Evolutionary conservation across 2,329 filamentous ascomycete genomes (phyloP).

Genomic region (Colletotrichum musicola): DNA sequence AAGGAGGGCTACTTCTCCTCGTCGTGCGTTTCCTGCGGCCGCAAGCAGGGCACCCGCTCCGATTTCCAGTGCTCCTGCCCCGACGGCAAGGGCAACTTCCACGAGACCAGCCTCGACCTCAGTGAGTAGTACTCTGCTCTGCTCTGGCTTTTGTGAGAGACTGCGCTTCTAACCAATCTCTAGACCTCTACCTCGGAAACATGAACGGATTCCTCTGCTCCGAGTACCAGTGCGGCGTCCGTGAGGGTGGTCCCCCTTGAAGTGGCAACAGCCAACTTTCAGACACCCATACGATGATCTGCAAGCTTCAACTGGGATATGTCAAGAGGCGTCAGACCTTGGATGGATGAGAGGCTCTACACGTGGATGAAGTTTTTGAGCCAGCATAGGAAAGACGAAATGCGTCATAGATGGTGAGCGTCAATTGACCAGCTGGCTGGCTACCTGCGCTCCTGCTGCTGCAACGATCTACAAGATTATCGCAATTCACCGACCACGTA

Average conservation of each 20-base stretch:
- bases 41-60: background rate
- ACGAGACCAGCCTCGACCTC: constrained; percentile 11
- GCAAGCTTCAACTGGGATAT: no score
- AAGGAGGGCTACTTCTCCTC: constrained; percentile 13
- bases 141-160: no score
- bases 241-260: background rate
- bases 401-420: background rate
- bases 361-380: background rate
- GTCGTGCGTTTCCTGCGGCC: constrained; percentile 13
- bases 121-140: background rate
- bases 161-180: background rate
- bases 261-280: no score
- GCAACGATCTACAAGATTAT: no score
- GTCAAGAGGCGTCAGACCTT: no score
- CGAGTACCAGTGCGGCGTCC: constrained; percentile 14
- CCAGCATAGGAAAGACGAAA: background rate
- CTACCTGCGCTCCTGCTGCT: background rate
- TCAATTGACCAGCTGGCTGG: background rate
- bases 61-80: constrained; percentile 22
- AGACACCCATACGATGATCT: no score
- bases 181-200: constrained; percentile 21
- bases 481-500: no score
- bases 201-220: constrained; percentile 19
- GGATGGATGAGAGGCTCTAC: no score
- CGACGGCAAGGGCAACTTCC: constrained; percentile 13